Conservation (phyloP, 768 basidiomycete genomes). For the Podaxis mareebaensis region DNA sequence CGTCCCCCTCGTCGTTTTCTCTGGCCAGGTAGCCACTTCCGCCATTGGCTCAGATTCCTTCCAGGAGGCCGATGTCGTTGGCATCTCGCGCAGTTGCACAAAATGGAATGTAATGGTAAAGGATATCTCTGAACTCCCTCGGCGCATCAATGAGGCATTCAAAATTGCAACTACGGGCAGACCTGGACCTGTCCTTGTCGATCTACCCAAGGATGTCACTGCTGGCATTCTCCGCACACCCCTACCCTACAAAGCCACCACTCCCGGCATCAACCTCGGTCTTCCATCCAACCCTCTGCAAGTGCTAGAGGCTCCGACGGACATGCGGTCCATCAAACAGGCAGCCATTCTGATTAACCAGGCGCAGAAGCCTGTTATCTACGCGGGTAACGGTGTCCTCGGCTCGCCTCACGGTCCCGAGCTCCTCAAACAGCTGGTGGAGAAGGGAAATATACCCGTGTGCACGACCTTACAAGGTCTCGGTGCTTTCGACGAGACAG, state of each 20-base stretch:
- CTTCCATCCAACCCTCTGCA: slow-evolving; percentile 76
- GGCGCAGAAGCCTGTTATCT: slow-evolving; percentile 88
- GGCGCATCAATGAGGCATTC: slow-evolving; percentile 98
- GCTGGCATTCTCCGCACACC: slow-evolving; percentile 87
- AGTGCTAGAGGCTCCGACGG: slow-evolving; percentile 55
- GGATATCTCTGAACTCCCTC: slow-evolving; percentile 90
- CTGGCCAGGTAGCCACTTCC: slow-evolving; percentile 98
- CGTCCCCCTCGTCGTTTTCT: slow-evolving; percentile 92
- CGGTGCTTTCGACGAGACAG: slow-evolving; percentile 91
- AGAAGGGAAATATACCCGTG: slow-evolving; percentile 92
- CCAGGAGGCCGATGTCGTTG: slow-evolving; percentile 97
- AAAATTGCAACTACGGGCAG: slow-evolving; percentile 97
- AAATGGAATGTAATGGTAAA: slow-evolving; percentile 99
- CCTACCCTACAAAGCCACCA: slow-evolving; percentile 83
- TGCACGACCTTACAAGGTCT: slow-evolving; percentile 96
- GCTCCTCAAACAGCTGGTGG: slow-evolving; percentile 75
- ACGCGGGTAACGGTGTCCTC: slow-evolving; percentile 90
- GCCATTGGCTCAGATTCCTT: slow-evolving; percentile 99
- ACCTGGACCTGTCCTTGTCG: slow-evolving; percentile 96
- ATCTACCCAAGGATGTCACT: slow-evolving; percentile 98
- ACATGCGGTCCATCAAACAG: slow-evolving; percentile 67
- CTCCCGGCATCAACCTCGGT: slow-evolving; percentile 73
- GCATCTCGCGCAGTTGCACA: slow-evolving; percentile 95
- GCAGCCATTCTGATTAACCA: slow-evolving; percentile 92
- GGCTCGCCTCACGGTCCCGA: slow-evolving; percentile 79